Base-by-base conservation (phyloP, 108 stramenopile genomes). In the Nitzschia sp. region DNA sequence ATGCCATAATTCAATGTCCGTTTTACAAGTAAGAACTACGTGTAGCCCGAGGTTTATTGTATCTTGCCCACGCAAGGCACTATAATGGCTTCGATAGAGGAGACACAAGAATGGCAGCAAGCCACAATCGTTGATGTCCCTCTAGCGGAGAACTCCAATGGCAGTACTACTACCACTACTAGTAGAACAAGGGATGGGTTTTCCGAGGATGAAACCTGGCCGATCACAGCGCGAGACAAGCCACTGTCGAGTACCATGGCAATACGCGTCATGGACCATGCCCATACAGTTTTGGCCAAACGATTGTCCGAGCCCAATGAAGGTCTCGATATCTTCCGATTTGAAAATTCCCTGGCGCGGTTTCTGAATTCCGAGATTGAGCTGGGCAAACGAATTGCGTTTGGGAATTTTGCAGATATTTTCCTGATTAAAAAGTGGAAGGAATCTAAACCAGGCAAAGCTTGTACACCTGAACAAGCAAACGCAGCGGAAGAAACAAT, bases 351-450 rank as follows among this genome's bases (percentile, higher is more conserved):
- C 8, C 30, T 69, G 45, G 33, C 68, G 11, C 35, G 68, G 6
- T 76, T 76, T 65, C 35, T 36, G 36, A 76, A 76, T 27, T 54
- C 59, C 9, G 75, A 76, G 64, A 69, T 76, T 28, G 38, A 36
- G 19, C 45, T 76, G 19, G 75, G 66, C 3, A 57, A 53, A 38
- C 45, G 75, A 26, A 32, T 69, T 45, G 75, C 68, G 0, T 53
- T 30, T 56, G 75, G 75, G 15, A 76, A 68, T 44, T 76, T 76
- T 64, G 66, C 75, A 15, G 75, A 76, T 38, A 76, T 76, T 22
- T 76, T 45, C 35, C 8, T n/a, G 17, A 47, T 76, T 23, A 8
- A 30, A 22, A 25, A 30, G 3, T 76, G 53, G 61, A 35, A 34
- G 21, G 1, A 21, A 5, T 15, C 35, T 32, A 22, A 52, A 25